phyloP scores from a whole-genome alignment of 2,329 filamentous ascomycete species.

The Xylaria sp. region DNA sequence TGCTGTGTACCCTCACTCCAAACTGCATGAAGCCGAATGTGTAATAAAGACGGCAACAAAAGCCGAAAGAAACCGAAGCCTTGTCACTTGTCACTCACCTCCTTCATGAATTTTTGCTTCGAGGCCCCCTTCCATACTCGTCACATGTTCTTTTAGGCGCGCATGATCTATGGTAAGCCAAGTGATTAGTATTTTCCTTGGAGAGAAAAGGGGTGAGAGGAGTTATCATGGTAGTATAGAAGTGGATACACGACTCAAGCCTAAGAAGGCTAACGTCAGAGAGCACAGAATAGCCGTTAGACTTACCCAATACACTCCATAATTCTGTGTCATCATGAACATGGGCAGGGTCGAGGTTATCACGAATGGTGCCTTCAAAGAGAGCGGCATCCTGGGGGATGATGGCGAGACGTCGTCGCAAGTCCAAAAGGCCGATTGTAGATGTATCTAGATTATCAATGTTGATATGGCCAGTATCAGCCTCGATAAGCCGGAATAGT shows the following conservation, averaged over 20 bases:
- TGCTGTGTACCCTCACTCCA: slow-evolving; percentile 38
- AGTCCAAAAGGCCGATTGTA: slow-evolving; percentile 86
- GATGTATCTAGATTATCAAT: slow-evolving; percentile 93
- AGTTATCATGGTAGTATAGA: neutral
- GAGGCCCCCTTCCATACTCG: slow-evolving; percentile 85
- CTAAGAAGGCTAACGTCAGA: slow-evolving; percentile 36
- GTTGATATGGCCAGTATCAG: slow-evolving; percentile 81
- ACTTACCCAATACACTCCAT: slow-evolving; percentile 91
- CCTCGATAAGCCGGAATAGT: slow-evolving; percentile 95
- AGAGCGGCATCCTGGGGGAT: slow-evolving; percentile 98
- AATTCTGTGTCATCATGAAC: slow-evolving; percentile 97
- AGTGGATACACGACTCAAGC: slow-evolving; percentile 15
- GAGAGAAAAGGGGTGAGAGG: slow-evolving; percentile 33
- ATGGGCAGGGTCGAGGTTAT: slow-evolving; percentile 94
- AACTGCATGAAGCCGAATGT: slow-evolving; percentile 44
- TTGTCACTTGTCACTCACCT: slow-evolving; percentile 70
- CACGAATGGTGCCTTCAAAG: slow-evolving; percentile 91
- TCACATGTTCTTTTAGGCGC: slow-evolving; percentile 88
- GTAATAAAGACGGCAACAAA: slow-evolving; percentile 46
- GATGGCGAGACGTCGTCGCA: slow-evolving; percentile 89
- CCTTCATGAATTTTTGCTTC: slow-evolving; percentile 94
- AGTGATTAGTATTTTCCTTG: slow-evolving; percentile 53
- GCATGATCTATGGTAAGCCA: slow-evolving; percentile 76
- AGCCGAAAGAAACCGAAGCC: slow-evolving; percentile 47
- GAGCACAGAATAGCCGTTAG: slow-evolving; percentile 40